Evolutionary conservation across 441 rosid genomes (phyloP).

Genomic region (Manihot esculenta): DNA sequence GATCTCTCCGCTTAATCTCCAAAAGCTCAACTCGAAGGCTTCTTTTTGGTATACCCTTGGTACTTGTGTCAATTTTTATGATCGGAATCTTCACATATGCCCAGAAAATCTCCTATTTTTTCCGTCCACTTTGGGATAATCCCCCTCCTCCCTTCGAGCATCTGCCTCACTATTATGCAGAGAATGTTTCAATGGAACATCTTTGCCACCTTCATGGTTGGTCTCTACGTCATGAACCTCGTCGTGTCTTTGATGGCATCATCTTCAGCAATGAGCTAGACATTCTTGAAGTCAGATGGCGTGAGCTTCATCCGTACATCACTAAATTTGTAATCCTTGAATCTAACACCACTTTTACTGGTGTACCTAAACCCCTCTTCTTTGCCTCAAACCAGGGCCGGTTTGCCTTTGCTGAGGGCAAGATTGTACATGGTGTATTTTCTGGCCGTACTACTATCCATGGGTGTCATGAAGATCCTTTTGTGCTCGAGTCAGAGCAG

Average conservation of each 20-base stretch:
- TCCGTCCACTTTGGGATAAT: conserved; percentile 88
- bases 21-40: conserved; percentile 41
- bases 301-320: conserved; percentile 64
- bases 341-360: conserved; percentile 88
- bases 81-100: conserved; percentile 43
- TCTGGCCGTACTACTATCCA: conserved; percentile 43
- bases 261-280: conserved; percentile 90
- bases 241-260: conserved; percentile 64
- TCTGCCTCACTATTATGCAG: conserved; percentile 86
- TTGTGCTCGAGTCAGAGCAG: conserved; percentile 60
- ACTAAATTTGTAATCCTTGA: conserved; percentile 75
- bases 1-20: conserved; percentile 27
- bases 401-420: conserved; percentile 57
- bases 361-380: conserved; percentile 69
- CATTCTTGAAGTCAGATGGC: conserved; percentile 79
- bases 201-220: conserved; percentile 84
- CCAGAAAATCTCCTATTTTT: conserved; percentile 54
- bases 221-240: conserved; percentile 60
- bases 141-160: conserved; percentile 68
- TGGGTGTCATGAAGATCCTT: conserved; percentile 52
- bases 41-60: conserved; percentile 34
- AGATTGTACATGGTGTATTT: conserved; percentile 55
- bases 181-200: conserved; percentile 77
- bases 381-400: conserved; percentile 52
- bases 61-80: conserved; percentile 47